Evolutionary conservation across 306 rosid species (phyloP), one percentile per base, ranked within the genome.

Genomic region (Calophaca sinica): DNA sequence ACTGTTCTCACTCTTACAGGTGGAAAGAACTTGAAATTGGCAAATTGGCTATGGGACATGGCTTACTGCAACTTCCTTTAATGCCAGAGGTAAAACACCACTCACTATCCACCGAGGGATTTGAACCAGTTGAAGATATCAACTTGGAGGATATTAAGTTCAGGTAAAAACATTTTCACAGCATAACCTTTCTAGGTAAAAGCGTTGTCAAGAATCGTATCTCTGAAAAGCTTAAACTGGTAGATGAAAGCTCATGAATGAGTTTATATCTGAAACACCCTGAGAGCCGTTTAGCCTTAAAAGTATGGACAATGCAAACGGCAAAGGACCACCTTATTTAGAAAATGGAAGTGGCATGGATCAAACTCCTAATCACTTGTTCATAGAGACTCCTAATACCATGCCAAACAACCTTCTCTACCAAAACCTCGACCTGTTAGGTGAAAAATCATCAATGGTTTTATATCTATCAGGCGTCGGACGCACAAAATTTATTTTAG

Each of bases 1-100:
- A 64, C 54, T 12, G 57, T 15, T 52, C 39, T 72, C 66, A 55
- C 69, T 78, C 78, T 64, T 53, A 49, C 58, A 90, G 96, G 77
- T 94, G 93, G 97, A 94, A 90, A 84, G 97, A 94, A 74, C 99
- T 94, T 75, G 99, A 94, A 86, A 70, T 90, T 29, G 97, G 96
- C 73, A 94, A 90, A 79, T 81, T 89, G 87, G 97, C 91, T 78
- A 92, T 79, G 87, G 99, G 97, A 77, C 86, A 57, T 55, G 99
- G 99, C 67, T 75, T 94, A 38, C 82, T 94, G 83, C 93, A 85
- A 87, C 96, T 92, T 78, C 99, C 99, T 58, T 80, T 87, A 66
- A 86, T 92, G 91, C 69, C 96, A 2, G 97, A 94, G 86, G 86
- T 94, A 33, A 92, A 90, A 78, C 84, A 77, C 75, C 82, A 90